Conservation (phyloP, 164 flowering plant genomes). For the Stephania japonica region DNA sequence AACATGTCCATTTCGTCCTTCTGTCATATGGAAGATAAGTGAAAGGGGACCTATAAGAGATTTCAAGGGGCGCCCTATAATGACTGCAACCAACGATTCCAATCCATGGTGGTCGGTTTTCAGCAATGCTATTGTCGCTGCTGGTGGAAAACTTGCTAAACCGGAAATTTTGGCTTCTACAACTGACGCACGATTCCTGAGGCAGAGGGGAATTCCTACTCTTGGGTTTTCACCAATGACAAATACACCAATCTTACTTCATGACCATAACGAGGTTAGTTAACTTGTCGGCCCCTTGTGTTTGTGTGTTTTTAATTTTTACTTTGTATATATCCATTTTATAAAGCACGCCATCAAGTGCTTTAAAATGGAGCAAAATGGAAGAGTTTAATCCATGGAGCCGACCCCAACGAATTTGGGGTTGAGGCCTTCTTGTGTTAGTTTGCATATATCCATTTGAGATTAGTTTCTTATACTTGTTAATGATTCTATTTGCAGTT, state of each 20-base stretch:
- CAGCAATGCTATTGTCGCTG: slow-evolving; percentile 52
- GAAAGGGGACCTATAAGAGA: slow-evolving; percentile 71
- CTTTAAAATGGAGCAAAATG: too few species aligned
- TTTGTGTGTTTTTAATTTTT: neutral
- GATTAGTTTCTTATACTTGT: neutral
- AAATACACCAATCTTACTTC: slow-evolving; percentile 85
- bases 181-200: slow-evolving; percentile 78
- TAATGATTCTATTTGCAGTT: slow-evolving; percentile 38
- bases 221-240: slow-evolving; percentile 94
- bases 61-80: slow-evolving; percentile 55
- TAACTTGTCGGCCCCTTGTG: neutral
- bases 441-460: neutral
- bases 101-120: slow-evolving; percentile 96
- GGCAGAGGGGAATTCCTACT: slow-evolving; percentile 75
- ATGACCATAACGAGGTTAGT: slow-evolving; percentile 88
- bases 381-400: too few species aligned
- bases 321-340: neutral
- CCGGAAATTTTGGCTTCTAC: slow-evolving; percentile 94
- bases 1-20: neutral
- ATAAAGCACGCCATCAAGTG: too few species aligned
- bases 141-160: slow-evolving; percentile 79
- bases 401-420: too few species aligned
- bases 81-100: slow-evolving; percentile 66
- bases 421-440: neutral
- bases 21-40: slow-evolving; percentile 37